Base-by-base conservation (phyloP, 768 basidiomycete genomes). In the Tubosaeta sp. region DNA sequence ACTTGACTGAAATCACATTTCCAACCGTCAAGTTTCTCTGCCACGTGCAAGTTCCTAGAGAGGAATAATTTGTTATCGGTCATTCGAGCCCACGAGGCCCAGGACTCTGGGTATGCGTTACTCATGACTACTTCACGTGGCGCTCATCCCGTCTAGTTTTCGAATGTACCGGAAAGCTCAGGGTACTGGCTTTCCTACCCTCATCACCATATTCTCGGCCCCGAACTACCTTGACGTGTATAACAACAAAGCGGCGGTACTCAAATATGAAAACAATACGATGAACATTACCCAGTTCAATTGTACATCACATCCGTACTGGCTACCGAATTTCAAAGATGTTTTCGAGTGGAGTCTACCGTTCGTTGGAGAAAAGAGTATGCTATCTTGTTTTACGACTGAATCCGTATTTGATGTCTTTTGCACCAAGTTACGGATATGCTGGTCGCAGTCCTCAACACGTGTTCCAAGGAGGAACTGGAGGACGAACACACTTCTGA, bases 321-420 rank as follows among this genome's bases (percentile, higher is more conserved):
- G 93, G 92, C 68, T 98, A 29, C 95, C 95, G 0, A 97, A 97
- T 72, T 97, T 97, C 62, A 95, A 95, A 83, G 91, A 98, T 64
- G 94, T 92, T 29, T 98, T 98, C 66, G 95, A 94, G 11, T 98
- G 95, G 95, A 91, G 88, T 77, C 68, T 98, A 51, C 95, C 95
- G 0, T 98, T 98, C 66, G 94, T 98, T 5, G 95, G 94, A 48
- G 85, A 91, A 58, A 98, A 98, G 75, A 97, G 95, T 95, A 55
- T 50, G 90, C 74, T 3, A 1, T 31, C 25, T 13, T 11, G 17
- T 12, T 46, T 43, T 10, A 26, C 46, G n/a, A 26, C 14, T 19
- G 16, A 25, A 2, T 12, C 19, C 17, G 22, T 16, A 31, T 45
- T 29, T 31, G 48, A 57, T 33, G 5, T 22, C 19, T 17, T 26